These are phyloP conservation scores for Kernera saxatilis DNA, from an alignment of 345 rosid genomes.

Conservation along the genomic window DNA sequence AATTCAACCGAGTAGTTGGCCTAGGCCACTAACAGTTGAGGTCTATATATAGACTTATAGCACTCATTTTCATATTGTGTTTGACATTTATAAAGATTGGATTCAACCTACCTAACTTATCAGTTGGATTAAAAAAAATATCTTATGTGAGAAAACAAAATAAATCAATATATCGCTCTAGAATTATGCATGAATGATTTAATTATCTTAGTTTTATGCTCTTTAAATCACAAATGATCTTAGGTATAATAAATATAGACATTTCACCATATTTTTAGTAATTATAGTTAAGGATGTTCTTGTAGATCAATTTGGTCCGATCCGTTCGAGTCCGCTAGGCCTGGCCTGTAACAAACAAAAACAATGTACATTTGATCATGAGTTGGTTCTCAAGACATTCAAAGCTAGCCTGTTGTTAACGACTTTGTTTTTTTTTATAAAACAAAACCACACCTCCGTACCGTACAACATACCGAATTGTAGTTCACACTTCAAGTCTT, in stretches of 20 bases:
- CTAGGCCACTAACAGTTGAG: constrained; percentile 1
- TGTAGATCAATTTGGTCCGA: background rate
- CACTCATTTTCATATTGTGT: constrained; percentile 11
- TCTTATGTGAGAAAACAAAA: background rate
- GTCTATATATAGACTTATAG: background rate
- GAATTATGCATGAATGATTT: background rate
- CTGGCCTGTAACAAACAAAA: background rate
- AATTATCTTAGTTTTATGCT: background rate
- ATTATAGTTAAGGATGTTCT: background rate
- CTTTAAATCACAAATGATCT: background rate
- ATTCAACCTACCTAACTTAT: constrained; percentile 2
- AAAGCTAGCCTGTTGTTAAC: background rate
- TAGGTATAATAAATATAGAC: background rate
- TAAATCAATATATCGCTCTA: background rate
- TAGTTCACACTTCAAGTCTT: background rate
- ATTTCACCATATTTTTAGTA: background rate
- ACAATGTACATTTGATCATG: background rate
- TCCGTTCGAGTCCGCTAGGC: background rate
- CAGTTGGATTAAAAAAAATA: background rate
- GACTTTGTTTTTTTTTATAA: background rate
- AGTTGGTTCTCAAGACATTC: background rate
- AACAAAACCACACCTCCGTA: background rate
- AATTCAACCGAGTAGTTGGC: constrained; percentile 11
- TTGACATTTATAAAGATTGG: constrained; percentile 5
- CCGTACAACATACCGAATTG: background rate